Conservation (phyloP, 257 asterid species). For the Fraxinus quadrangulata region DNA sequence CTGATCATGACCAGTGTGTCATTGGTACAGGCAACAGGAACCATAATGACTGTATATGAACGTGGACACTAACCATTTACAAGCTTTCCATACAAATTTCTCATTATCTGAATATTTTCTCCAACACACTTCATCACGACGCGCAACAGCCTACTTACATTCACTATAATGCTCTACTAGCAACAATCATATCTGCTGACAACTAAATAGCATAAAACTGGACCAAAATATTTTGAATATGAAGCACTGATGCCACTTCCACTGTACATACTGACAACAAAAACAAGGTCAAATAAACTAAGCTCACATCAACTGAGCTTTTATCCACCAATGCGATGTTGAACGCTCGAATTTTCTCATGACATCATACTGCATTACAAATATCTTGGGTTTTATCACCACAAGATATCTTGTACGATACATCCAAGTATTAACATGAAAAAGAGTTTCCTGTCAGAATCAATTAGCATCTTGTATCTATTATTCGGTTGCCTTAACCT, state of each 20-base stretch:
- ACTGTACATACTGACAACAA: conserved; percentile 5
- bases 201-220: neutral
- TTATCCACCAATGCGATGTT: neutral
- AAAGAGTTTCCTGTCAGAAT: neutral
- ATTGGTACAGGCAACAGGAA: conserved; percentile 10
- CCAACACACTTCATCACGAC: neutral
- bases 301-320: conserved; percentile 1
- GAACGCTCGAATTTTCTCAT: neutral
- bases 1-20: neutral
- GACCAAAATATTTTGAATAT: neutral
- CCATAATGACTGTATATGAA: conserved; percentile 2
- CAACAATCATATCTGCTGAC: conserved; percentile 11
- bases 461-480: neutral
- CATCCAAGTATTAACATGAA: neutral
- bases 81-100: neutral
- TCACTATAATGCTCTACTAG: neutral
- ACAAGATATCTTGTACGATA: neutral
- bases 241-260: conserved; percentile 7
- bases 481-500: neutral
- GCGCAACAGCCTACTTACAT: neutral
- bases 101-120: neutral
- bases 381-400: neutral
- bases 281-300: conserved; percentile 5
- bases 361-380: neutral
- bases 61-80: neutral